A percentile compares a stretch with the other conserved stretches of the same genome.
phyloP scores from a whole-genome alignment of 2,329 filamentous ascomycete genomes.

The Fusarium sp. region DNA sequence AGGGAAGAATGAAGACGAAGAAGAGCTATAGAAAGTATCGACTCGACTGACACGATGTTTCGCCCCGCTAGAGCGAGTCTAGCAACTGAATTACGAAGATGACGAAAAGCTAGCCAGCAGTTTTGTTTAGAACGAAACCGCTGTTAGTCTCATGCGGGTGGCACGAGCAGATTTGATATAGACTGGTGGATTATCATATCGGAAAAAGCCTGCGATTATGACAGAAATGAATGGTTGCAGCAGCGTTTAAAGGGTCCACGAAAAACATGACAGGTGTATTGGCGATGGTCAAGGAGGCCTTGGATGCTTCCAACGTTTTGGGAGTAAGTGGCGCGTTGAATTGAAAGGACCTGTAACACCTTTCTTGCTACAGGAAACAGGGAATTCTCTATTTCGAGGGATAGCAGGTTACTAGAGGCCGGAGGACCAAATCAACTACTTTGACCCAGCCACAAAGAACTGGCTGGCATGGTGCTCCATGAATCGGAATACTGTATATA shows the following conservation, averaged over 20 bases:
- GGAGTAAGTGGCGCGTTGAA: constrained; percentile 27
- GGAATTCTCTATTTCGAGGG: constrained; percentile 22
- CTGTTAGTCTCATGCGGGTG: constrained; percentile 22
- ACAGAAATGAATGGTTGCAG: constrained; percentile 14
- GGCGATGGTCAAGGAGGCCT: constrained; percentile 5
- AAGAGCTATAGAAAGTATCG: constrained; percentile 51
- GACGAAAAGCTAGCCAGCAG: constrained; percentile 12
- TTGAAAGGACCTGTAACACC: constrained; percentile 10
- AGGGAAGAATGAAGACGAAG: constrained; percentile 51
- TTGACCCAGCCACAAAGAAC: constrained; percentile 19
- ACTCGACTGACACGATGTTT: constrained; percentile 2
- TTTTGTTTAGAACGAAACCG: constrained; percentile 1
- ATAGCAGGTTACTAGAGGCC: constrained; percentile 37
- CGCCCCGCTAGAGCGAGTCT: background rate
- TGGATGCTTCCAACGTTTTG: constrained; percentile 10
- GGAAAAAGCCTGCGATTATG: constrained; percentile 8
- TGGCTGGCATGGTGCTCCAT: background rate
- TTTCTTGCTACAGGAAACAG: constrained; percentile 12
- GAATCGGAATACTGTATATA: constrained; percentile 21
- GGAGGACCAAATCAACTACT: constrained; percentile 34
- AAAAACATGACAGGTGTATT: constrained; percentile 17
- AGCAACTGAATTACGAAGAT: constrained; percentile 14
- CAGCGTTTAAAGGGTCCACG: constrained; percentile 14
- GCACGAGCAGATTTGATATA: constrained; percentile 34
- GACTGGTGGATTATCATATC: constrained; percentile 18